Evolutionary conservation across 345 rosid genomes (phyloP).

Genomic region (Sonneratia alba): DNA sequence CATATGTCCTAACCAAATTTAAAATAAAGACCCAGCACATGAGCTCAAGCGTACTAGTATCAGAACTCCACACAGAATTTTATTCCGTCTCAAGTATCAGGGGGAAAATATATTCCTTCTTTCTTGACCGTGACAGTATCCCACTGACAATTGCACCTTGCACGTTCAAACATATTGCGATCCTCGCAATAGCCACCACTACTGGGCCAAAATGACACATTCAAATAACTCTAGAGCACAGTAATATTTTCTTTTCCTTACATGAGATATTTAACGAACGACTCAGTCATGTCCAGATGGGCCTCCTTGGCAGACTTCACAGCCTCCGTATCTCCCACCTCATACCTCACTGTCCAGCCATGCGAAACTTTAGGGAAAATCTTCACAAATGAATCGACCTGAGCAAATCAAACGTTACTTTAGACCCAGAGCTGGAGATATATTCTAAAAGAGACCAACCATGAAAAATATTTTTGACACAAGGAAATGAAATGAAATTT

Average conservation of each 20-base stretch:
- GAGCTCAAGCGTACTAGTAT: too few relatives aligned
- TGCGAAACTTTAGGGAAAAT: slow-evolving; percentile 61
- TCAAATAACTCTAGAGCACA: neutral
- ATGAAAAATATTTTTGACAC: neutral
- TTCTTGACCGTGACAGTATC: neutral
- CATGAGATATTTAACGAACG: slow-evolving; percentile 51
- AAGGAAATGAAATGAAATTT: neutral
- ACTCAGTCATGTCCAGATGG: slow-evolving; percentile 46
- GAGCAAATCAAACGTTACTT: neutral
- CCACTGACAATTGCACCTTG: neutral
- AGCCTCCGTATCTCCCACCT: slow-evolving; percentile 31
- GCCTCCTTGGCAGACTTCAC: slow-evolving; percentile 60
- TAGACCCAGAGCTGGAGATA: neutral
- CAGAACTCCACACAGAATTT: too few relatives aligned
- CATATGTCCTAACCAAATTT: neutral
- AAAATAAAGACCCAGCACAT: neutral
- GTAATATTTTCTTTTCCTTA: slow-evolving; percentile 18
- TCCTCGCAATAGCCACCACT: too few relatives aligned
- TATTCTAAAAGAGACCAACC: neutral
- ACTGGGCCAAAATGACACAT: neutral
- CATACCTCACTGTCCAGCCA: slow-evolving; percentile 70
- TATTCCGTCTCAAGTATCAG: too few relatives aligned
- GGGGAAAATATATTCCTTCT: neutral
- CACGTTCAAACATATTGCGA: too few relatives aligned
- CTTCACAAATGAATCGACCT: slow-evolving; percentile 60